Evolutionary conservation across 768 basidiomycete species (phyloP).

Genomic region (Phanerodontia chrysosporium): DNA sequence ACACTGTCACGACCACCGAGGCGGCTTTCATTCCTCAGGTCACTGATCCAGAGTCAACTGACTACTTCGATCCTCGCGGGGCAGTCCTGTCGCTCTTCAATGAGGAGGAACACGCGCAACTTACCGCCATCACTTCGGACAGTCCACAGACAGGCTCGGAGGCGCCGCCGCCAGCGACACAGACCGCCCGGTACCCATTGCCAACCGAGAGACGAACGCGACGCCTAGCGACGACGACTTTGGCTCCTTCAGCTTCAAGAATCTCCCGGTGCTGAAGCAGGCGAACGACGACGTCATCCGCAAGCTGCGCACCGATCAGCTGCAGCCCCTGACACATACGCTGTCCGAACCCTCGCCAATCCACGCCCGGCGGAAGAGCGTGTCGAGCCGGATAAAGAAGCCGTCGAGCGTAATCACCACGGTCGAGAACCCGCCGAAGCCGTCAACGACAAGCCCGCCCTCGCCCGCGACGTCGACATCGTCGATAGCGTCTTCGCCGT

Average conservation of each 20-base stretch:
- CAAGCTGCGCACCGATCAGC: constrained; percentile 89
- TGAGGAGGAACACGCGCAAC: constrained; percentile 70
- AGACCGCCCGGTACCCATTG: constrained; percentile 16
- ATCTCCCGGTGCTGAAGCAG: constrained; percentile 91
- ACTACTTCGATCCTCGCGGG: constrained; percentile 97
- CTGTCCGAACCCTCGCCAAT: constrained; percentile 57
- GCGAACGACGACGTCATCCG: constrained; percentile 98
- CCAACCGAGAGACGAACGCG: constrained; percentile 32
- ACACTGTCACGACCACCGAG: constrained; percentile 80
- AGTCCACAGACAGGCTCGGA: constrained; percentile 27
- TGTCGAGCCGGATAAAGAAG: constrained; percentile 79
- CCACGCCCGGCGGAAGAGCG: constrained; percentile 69
- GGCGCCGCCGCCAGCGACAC: constrained; percentile 28
- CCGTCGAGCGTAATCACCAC: constrained; percentile 74
- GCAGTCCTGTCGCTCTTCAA: constrained; percentile 89
- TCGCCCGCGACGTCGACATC: constrained; percentile 91
- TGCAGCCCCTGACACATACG: constrained; percentile 71
- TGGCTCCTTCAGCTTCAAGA: constrained; percentile 98
- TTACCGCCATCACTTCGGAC: constrained; percentile 47
- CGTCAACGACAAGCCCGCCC: constrained; percentile 69
- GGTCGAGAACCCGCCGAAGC: constrained; percentile 51
- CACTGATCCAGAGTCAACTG: constrained; percentile 96
- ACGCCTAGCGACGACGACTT: constrained; percentile 83
- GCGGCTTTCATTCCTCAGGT: constrained; percentile 95
- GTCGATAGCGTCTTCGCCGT: constrained; percentile 86